Evolutionary conservation across 2,329 filamentous ascomycete genomes (phyloP).

Genomic region (Zasmidium cellare): DNA sequence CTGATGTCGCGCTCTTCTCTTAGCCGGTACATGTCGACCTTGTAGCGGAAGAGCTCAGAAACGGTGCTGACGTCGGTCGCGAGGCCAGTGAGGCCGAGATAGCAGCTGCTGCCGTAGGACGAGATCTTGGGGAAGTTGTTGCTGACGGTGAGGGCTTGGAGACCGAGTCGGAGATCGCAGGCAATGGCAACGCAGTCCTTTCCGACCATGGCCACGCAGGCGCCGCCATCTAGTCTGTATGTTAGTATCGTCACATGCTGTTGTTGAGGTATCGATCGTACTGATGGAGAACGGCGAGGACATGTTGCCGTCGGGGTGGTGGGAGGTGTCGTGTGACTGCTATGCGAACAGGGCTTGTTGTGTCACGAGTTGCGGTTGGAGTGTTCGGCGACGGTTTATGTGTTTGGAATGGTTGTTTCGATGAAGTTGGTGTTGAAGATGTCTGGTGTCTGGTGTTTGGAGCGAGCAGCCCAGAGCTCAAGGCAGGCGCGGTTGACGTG

Average conservation of each 20-base stretch:
- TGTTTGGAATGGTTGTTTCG: too few species aligned
- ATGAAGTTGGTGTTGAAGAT: too few species aligned
- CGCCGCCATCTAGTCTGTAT: slow-evolving; percentile 68
- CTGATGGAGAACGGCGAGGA: slow-evolving; percentile 94
- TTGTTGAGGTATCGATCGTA: slow-evolving; percentile 47
- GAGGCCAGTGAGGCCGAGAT: slow-evolving; percentile 92
- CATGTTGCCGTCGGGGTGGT: slow-evolving; percentile 48
- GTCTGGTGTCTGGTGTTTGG: too few species aligned
- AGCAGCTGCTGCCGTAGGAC: slow-evolving; percentile 85
- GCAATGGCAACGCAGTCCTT: slow-evolving; percentile 99
- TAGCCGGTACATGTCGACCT: slow-evolving; percentile 99
- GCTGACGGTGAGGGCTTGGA: slow-evolving; percentile 94
- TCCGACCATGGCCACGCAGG: slow-evolving; percentile 97
- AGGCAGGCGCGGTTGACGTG: too few species aligned
- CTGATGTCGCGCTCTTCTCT: slow-evolving; percentile 97
- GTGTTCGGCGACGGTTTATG: too few species aligned
- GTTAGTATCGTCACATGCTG: slow-evolving; percentile 9
- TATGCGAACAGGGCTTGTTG: background rate
- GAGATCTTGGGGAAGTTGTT: slow-evolving; percentile 99
- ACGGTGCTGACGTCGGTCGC: slow-evolving; percentile 95
- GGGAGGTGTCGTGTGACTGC: background rate
- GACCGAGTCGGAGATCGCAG: slow-evolving; percentile 95
- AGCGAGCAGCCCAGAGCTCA: too few species aligned
- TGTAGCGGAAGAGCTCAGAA: slow-evolving; percentile 97
- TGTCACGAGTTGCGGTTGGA: background rate